phyloP scores from a whole-genome alignment of 2,329 filamentous ascomycete species.

The Cladosporium phlei region DNA sequence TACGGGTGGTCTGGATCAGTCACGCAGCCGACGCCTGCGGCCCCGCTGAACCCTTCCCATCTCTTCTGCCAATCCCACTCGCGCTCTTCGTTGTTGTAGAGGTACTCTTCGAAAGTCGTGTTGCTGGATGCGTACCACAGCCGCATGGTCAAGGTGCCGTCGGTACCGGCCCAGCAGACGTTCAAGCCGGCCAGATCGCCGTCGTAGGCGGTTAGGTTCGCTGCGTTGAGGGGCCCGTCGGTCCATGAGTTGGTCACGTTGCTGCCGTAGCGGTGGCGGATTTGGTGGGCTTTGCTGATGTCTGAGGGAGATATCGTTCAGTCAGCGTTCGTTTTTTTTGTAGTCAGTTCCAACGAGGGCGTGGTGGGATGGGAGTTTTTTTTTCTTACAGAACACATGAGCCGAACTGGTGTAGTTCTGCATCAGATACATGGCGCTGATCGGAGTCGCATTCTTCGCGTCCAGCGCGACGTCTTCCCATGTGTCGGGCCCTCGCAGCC shows the following conservation, averaged over 20 bases:
- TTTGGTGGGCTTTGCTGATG: not conserved
- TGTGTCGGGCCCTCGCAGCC: not conserved
- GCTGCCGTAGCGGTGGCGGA: not conserved
- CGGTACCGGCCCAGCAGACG: not conserved
- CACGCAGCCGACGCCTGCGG: constrained; percentile 1
- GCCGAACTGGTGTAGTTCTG: too few species aligned
- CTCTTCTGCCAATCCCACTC: not conserved
- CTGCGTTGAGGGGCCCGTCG: not conserved
- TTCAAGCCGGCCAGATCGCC: not conserved
- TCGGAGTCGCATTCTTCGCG: not conserved
- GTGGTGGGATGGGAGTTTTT: too few species aligned
- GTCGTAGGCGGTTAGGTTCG: not conserved
- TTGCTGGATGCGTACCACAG: not conserved
- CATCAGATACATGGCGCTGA: not conserved
- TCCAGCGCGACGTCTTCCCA: not conserved
- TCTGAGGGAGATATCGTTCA: too few species aligned
- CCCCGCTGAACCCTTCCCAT: not conserved
- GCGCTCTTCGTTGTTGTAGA: not conserved
- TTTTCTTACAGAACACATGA: not conserved
- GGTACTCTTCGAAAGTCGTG: not conserved
- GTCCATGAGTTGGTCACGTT: not conserved
- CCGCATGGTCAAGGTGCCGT: not conserved
- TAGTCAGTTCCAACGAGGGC: too few species aligned
- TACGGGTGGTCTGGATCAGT: too few species aligned
- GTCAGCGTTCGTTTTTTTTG: too few species aligned